Conservation (phyloP, 352 stramenopile species). For the Globisporangium emineosum region DNA sequence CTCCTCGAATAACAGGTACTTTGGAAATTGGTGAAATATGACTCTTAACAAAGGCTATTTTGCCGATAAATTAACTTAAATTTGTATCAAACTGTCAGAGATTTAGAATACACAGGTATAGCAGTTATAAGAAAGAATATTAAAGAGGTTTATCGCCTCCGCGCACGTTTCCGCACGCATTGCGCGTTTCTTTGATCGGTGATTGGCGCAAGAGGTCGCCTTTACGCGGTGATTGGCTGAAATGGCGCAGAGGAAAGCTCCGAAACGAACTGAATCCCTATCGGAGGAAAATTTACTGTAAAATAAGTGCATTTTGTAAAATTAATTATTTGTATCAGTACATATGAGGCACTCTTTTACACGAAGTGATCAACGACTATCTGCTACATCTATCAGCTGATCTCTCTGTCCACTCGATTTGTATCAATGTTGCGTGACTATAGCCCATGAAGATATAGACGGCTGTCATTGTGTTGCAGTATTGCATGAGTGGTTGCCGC, state of each 20-base stretch:
- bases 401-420: not conserved
- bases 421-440: not conserved
- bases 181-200: constrained; percentile 11
- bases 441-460: no score
- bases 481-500: not conserved
- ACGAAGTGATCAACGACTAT: not conserved
- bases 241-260: not conserved
- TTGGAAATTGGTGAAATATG: no score
- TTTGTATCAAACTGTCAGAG: no score
- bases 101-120: no score
- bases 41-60: no score
- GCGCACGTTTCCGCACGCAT: constrained; percentile 10
- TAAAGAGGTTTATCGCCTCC: not conserved
- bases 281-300: not conserved
- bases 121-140: not conserved
- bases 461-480: not conserved
- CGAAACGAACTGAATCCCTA: not conserved
- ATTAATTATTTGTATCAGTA: not conserved
- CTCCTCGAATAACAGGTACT: not conserved
- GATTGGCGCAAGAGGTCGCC: constrained; percentile 4
- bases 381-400: not conserved
- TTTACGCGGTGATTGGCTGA: not conserved
- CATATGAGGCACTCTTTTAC: not conserved
- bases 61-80: no score
- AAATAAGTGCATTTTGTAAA: not conserved